Base-by-base conservation (phyloP, 1,284 basidiomycete species). In the Puccinia horiana region DNA sequence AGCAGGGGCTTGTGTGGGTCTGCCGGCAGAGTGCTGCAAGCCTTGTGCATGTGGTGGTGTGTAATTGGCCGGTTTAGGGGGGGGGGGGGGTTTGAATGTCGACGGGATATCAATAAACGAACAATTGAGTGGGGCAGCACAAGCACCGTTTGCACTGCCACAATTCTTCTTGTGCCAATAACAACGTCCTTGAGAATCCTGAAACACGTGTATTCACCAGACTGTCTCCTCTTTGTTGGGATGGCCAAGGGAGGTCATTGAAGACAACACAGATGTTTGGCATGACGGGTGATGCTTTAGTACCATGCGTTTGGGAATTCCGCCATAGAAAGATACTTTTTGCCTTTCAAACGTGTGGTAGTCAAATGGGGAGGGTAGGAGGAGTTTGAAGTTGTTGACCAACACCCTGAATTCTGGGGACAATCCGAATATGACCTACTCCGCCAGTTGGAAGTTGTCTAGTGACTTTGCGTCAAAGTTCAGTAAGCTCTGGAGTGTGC, bases 131-230 rank as follows among this genome's bases (percentile, higher is more conserved):
- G 32, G 32, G 32, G 20, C 11, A 2, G 35, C 9, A 42, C 63
- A 67, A 16, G 63, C 3, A 14, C 63, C 63, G n/a, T 20, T 29
- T 6, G 32, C n/a, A n/a, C 70, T 73, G 9, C 70, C 70, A n/a
- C 69, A 72, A 4, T 8, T 44, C 37, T 49, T 52, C 16, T 75
- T 75, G 72, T 47, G 54, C 18, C 20, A 52, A n/a, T 75, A 47
- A 29, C 72, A 75, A 14, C 29, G 18, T 1, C 72, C 72, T 32
- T 47, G 47, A 3, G 35, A 29, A 23, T 75, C 72, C 5, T 54
- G 32, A 14, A 26, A 75, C 29, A 47, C 44, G 37, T 75, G 72
- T 32, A 75, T 75, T 56, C 47, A 29, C 72, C 72, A 75, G n/a
- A 52, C 37, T 44, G 47, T 47, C n/a, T 75, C 72, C 37, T 54